phyloP scores from a whole-genome alignment of 1,284 basidiomycete species.

The Polyporus tsugae region DNA sequence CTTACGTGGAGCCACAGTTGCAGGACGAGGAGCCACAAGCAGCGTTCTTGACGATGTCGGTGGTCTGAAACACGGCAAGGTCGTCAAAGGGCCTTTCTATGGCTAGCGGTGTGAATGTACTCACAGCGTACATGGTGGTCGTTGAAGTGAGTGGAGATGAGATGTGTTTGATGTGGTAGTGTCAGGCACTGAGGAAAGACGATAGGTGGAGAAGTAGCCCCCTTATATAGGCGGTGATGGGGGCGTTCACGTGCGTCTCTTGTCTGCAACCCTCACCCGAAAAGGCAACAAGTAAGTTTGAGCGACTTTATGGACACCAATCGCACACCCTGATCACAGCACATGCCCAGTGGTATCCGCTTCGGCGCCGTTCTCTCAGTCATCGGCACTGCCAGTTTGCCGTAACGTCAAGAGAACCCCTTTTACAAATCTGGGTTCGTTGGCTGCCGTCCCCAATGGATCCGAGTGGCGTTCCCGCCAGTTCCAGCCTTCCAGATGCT shows the following conservation, averaged over 20 bases:
- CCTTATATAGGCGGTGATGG: conserved; percentile 27
- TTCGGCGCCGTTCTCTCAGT: conserved; percentile 10
- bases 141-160: conserved; percentile 11
- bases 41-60: conserved; percentile 52
- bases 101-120: conserved; percentile 1
- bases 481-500: neutral
- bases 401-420: conserved; percentile 16
- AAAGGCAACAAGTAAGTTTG: conserved; percentile 28
- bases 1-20: conserved; percentile 60
- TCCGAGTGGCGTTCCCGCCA: conserved; percentile 12
- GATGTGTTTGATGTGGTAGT: conserved; percentile 19
- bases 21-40: conserved; percentile 58
- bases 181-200: conserved; percentile 19
- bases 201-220: neutral
- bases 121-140: conserved; percentile 29
- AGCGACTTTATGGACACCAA: conserved; percentile 29
- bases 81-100: neutral
- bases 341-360: conserved; percentile 16
- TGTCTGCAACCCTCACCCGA: conserved; percentile 9
- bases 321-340: conserved; percentile 18
- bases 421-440: neutral
- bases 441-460: neutral
- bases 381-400: conserved; percentile 14
- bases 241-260: conserved; percentile 27
- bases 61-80: conserved; percentile 42